Evolutionary conservation across 1,284 basidiomycete species (phyloP).

Genomic region (Tilletia caries): DNA sequence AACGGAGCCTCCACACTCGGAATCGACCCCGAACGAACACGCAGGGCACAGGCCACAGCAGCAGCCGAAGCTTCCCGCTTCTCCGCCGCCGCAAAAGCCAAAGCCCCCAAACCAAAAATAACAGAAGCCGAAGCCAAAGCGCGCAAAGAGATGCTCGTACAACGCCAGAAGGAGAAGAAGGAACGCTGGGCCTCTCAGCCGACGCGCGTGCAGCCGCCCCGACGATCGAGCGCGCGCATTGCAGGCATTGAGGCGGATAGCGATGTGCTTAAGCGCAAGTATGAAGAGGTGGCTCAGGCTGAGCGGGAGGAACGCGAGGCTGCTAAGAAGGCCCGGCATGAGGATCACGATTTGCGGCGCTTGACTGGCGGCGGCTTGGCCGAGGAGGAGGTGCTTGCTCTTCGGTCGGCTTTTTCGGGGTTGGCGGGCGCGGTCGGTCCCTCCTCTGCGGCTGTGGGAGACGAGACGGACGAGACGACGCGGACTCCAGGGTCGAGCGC

Average conservation of each 20-base stretch:
- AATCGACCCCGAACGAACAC: slow-evolving; percentile 20
- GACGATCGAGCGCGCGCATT: slow-evolving; percentile 33
- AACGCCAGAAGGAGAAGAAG: slow-evolving; percentile 22
- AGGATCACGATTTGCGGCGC: slow-evolving; percentile 30
- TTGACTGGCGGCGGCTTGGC: slow-evolving; percentile 32
- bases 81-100: not conserved
- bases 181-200: slow-evolving; percentile 10
- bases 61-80: not conserved
- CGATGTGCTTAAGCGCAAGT: slow-evolving; percentile 34
- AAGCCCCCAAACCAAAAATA: slow-evolving; percentile 24
- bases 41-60: not conserved
- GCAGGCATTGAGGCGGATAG: slow-evolving; percentile 36
- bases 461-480: slow-evolving; percentile 22
- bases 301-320: slow-evolving; percentile 28
- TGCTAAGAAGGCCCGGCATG: slow-evolving; percentile 36
- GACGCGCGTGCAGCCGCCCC: slow-evolving; percentile 28
- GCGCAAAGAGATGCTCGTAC: slow-evolving; percentile 18
- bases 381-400: slow-evolving; percentile 24
- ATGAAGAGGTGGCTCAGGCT: slow-evolving; percentile 36
- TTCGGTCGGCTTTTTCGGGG: slow-evolving; percentile 23
- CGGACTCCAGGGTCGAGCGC: slow-evolving; percentile 6
- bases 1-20: slow-evolving; percentile 28
- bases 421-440: not conserved
- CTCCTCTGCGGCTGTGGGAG: slow-evolving; percentile 15
- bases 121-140: slow-evolving; percentile 13